A percentile compares a stretch with the other conserved stretches of the same genome.
These are phyloP conservation scores for Auricularia sp. DNA, from an alignment of 768 basidiomycete genomes.

Conservation along the genomic window DNA sequence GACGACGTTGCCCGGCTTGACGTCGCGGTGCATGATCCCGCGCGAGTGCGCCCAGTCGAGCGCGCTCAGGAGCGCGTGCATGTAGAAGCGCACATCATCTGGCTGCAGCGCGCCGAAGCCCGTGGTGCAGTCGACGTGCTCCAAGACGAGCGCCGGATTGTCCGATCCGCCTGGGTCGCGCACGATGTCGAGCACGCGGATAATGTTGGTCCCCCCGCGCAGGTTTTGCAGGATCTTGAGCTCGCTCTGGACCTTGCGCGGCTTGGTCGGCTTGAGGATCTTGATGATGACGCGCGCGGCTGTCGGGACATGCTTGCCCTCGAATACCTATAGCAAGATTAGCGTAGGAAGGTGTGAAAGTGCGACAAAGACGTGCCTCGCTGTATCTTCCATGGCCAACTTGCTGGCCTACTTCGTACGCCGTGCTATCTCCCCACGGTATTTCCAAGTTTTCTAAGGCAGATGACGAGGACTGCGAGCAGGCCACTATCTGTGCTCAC, in stretches of 20 bases:
- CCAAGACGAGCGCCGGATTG: conserved; percentile 57
- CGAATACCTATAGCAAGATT: conserved; percentile 36
- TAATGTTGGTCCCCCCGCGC: conserved; percentile 35
- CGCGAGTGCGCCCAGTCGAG: conserved; percentile 63
- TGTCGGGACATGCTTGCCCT: conserved; percentile 47
- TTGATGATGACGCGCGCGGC: conserved; percentile 53
- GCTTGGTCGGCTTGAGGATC: conserved; percentile 62
- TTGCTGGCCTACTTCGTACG: no score
- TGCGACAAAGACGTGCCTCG: no score
- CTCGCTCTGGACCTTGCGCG: conserved; percentile 65
- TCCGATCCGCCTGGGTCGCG: conserved; percentile 46
- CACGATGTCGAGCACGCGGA: conserved; percentile 57
- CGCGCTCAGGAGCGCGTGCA: conserved; percentile 57
- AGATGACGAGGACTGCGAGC: no score
- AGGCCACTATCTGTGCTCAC: not conserved
- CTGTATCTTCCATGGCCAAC: no score
- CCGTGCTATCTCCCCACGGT: no score
- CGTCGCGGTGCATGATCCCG: conserved; percentile 64
- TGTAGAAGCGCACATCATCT: conserved; percentile 57
- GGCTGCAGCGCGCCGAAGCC: conserved; percentile 56
- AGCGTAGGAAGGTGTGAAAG: no score
- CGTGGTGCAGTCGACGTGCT: conserved; percentile 49
- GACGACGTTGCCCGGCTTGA: conserved; percentile 66
- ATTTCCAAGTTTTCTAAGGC: no score
- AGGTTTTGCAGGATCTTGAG: conserved; percentile 62